Evolutionary conservation across 352 stramenopile genomes (phyloP).

Genomic region (Phytophthora foliorum): DNA sequence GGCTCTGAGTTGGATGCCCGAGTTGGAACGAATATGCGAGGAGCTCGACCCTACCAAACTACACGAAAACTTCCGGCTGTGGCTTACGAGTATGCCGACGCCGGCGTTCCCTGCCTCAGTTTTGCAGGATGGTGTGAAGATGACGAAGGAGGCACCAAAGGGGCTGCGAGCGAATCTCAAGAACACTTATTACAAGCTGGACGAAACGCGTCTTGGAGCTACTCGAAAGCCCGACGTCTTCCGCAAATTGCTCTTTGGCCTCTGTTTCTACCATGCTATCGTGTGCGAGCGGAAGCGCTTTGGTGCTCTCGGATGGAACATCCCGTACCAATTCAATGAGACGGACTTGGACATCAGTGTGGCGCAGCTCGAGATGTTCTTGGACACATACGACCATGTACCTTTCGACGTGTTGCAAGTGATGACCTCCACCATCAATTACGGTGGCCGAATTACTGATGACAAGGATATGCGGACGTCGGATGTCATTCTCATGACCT

Average conservation of each 20-base stretch:
- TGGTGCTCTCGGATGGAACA: constrained; percentile 97
- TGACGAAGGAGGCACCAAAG: constrained; percentile 97
- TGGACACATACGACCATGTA: constrained; percentile 89
- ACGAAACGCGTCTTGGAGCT: constrained; percentile 85
- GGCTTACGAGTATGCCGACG: constrained; percentile 93
- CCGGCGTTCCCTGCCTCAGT: constrained; percentile 92
- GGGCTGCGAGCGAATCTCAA: constrained; percentile 95
- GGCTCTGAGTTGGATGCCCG: constrained; percentile 95
- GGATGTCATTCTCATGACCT: constrained; percentile 92
- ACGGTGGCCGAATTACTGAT: constrained; percentile 94
- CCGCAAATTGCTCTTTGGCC: constrained; percentile 94
- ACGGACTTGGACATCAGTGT: constrained; percentile 93
- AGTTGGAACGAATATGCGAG: constrained; percentile 96
- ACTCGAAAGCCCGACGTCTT: constrained; percentile 93
- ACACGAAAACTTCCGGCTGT: constrained; percentile 95
- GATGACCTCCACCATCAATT: constrained; percentile 96
- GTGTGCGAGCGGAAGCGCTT: constrained; percentile 96
- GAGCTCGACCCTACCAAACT: constrained; percentile 86
- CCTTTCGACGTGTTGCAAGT: constrained; percentile 93
- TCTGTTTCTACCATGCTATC: constrained; percentile 94
- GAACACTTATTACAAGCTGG: constrained; percentile 96
- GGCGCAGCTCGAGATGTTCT: constrained; percentile 92
- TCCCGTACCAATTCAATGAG: constrained; percentile 98
- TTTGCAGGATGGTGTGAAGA: constrained; percentile 97
- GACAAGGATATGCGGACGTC: constrained; percentile 95